Conservation (phyloP, 2,329 filamentous ascomycete species). For the Emergomyces orientalis region DNA sequence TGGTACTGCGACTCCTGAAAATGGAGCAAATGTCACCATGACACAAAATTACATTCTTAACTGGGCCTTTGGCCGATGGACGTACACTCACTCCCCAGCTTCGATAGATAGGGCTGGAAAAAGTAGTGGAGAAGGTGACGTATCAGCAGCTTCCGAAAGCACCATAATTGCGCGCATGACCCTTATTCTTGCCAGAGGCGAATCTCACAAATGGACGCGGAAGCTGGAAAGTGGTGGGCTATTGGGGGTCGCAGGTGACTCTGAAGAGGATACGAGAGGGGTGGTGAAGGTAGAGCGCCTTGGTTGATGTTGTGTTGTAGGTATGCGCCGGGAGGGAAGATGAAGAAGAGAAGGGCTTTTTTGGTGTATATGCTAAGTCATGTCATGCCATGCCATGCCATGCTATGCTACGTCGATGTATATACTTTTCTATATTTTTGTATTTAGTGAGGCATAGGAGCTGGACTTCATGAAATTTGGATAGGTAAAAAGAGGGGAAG, state of each 20-base stretch:
- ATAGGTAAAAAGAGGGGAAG: background rate
- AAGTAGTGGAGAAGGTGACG: conserved; percentile 13
- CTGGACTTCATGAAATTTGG: background rate
- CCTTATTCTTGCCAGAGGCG: conserved; percentile 39
- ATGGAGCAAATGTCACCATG: background rate
- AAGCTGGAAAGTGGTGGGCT: conserved; percentile 35
- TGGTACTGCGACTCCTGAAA: background rate
- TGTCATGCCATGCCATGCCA: background rate
- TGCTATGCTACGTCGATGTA: background rate
- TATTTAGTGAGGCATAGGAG: background rate
- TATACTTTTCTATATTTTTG: background rate
- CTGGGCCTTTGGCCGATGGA: conserved; percentile 97
- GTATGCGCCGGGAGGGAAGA: background rate
- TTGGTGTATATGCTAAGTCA: background rate
- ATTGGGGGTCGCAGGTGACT: conserved; percentile 17
- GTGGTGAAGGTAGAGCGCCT: conserved; percentile 30
- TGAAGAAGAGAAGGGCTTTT: background rate
- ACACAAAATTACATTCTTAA: conserved; percentile 73
- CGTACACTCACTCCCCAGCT: conserved; percentile 56
- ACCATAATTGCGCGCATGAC: conserved; percentile 34
- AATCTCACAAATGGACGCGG: conserved; percentile 42
- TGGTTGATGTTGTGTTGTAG: conserved; percentile 3
- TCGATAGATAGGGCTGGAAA: conserved; percentile 20
- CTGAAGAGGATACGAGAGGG: conserved; percentile 2
- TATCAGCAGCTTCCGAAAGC: background rate